phyloP scores from a whole-genome alignment of 306 rosid genomes.

The Potentilla sterilis region DNA sequence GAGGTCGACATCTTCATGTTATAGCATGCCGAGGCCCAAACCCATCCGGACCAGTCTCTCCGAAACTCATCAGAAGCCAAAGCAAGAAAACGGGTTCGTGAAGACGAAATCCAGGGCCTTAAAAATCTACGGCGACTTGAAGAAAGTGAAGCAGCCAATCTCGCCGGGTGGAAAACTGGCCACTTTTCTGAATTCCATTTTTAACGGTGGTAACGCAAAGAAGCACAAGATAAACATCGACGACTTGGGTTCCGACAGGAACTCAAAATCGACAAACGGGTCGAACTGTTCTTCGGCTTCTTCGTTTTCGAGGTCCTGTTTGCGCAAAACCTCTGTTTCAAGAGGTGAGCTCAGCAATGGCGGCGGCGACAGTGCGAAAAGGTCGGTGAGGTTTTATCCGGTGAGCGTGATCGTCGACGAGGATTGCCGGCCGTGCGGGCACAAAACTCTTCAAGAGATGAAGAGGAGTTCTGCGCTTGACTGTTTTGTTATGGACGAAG shows the following conservation, averaged over 20 bases:
- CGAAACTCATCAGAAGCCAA: slow-evolving; percentile 34
- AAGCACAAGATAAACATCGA: slow-evolving; percentile 45
- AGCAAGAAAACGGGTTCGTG: slow-evolving; percentile 54
- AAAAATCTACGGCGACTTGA: slow-evolving; percentile 79
- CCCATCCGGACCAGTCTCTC: slow-evolving; percentile 61
- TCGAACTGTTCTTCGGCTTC: slow-evolving; percentile 82
- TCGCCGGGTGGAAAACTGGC: slow-evolving; percentile 87
- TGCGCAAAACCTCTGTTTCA: slow-evolving; percentile 77
- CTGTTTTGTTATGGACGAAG: slow-evolving; percentile 45
- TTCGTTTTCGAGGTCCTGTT: slow-evolving; percentile 85
- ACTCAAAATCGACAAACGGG: slow-evolving; percentile 31
- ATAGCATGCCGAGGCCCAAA: slow-evolving; percentile 58
- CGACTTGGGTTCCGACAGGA: slow-evolving; percentile 22
- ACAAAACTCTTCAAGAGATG: slow-evolving; percentile 42
- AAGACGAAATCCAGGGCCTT: slow-evolving; percentile 76
- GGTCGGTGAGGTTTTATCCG: slow-evolving; percentile 84
- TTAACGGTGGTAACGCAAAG: slow-evolving; percentile 56
- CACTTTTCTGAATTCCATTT: slow-evolving; percentile 81
- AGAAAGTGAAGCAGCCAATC: slow-evolving; percentile 78
- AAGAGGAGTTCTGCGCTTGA: slow-evolving; percentile 18
- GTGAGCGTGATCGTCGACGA: slow-evolving; percentile 83
- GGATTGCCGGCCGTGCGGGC: slow-evolving; percentile 82
- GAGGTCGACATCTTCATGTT: slow-evolving; percentile 22
- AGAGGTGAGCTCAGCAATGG: slow-evolving; percentile 40
- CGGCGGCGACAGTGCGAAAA: slow-evolving; percentile 28